Conservation (phyloP, 106 monocot species). For the Amphibolis antarctica region DNA sequence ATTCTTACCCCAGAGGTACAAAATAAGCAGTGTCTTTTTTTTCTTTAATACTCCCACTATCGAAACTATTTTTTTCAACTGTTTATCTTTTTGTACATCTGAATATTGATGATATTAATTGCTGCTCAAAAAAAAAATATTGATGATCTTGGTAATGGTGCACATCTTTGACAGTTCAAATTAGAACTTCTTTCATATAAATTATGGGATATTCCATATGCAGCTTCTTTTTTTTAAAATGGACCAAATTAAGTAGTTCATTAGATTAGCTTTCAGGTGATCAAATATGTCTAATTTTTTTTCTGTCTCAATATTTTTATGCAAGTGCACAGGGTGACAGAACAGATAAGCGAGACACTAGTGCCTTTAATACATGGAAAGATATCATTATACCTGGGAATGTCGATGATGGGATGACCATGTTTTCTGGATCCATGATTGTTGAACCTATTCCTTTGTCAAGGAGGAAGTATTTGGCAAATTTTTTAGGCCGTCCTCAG, state of each 20-base stretch:
- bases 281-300: background rate
- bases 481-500: slow-evolving; percentile 90
- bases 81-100: too few species aligned
- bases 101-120: too few species aligned
- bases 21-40: background rate
- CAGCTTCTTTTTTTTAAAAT: too few species aligned
- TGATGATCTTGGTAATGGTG: too few species aligned
- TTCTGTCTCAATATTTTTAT: background rate
- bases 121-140: too few species aligned
- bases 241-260: too few species aligned
- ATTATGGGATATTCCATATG: too few species aligned
- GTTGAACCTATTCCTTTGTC: slow-evolving; percentile 75
- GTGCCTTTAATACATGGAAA: slow-evolving; percentile 97
- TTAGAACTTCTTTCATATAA: too few species aligned
- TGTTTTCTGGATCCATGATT: slow-evolving; percentile 22
- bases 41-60: background rate
- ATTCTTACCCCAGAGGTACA: slow-evolving; percentile 98
- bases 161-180: too few species aligned
- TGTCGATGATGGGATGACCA: slow-evolving; percentile 89
- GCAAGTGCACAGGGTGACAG: slow-evolving; percentile 69
- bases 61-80: background rate
- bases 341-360: slow-evolving; percentile 81
- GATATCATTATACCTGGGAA: slow-evolving; percentile 97
- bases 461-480: slow-evolving; percentile 81
- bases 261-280: too few species aligned